phyloP scores from a whole-genome alignment of 108 stramenopile genomes.

The Skeletonema marinoi region DNA sequence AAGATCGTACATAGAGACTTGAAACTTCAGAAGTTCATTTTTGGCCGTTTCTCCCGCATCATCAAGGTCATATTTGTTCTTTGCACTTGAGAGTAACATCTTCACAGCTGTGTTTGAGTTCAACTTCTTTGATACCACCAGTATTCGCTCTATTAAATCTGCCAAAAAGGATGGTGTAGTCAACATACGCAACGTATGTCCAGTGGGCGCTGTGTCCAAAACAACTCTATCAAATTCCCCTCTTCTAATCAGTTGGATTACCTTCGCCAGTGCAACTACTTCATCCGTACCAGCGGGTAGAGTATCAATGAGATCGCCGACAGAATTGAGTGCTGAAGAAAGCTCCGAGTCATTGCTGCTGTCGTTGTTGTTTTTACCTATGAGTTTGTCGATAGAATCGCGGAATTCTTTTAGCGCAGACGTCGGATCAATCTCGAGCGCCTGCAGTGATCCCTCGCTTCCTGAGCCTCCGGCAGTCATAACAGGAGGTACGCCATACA shows the following conservation, averaged over 20 bases:
- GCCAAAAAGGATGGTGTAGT: constrained; percentile 79
- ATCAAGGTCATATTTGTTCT: constrained; percentile 62
- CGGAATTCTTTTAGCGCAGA: constrained; percentile 76
- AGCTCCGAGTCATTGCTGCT: constrained; percentile 42
- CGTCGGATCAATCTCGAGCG: constrained; percentile 84
- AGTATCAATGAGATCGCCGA: constrained; percentile 85
- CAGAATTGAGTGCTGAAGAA: constrained; percentile 61
- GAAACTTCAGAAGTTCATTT: constrained; percentile 76
- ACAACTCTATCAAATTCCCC: constrained; percentile 91
- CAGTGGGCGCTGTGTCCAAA: constrained; percentile 96
- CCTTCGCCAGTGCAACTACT: constrained; percentile 90
- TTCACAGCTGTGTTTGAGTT: constrained; percentile 78
- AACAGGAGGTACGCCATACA: constrained; percentile 70
- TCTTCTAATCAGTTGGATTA: constrained; percentile 83
- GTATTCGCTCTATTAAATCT: constrained; percentile 78
- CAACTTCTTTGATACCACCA: constrained; percentile 68
- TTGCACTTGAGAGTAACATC: constrained; percentile 49
- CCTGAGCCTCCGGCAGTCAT: background rate
- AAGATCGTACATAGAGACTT: constrained; percentile 88
- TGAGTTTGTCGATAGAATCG: constrained; percentile 69
- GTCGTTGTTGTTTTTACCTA: constrained; percentile 50
- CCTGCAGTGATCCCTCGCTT: constrained; percentile 75
- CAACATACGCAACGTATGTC: constrained; percentile 95
- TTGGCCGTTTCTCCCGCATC: constrained; percentile 69
- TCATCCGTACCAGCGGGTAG: constrained; percentile 94